These are phyloP conservation scores for Huiozyma naganishii DNA, from an alignment of 805 yeast genomes.

Conservation along the genomic window DNA sequence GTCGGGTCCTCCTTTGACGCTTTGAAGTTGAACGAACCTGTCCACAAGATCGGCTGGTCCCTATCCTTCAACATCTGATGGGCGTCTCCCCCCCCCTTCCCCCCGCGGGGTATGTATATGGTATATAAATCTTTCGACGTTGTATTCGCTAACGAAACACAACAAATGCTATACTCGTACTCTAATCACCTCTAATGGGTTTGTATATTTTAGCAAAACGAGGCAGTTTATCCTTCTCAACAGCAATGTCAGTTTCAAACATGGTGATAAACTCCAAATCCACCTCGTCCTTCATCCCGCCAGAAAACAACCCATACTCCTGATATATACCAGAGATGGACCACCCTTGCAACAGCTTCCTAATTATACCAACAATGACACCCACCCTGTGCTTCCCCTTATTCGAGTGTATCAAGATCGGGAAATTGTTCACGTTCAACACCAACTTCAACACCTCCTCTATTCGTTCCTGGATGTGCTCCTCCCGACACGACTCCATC, in stretches of 20 bases:
- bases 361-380: slow-evolving; percentile 79
- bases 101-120: neutral
- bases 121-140: neutral
- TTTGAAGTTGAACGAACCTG: slow-evolving; percentile 87
- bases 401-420: slow-evolving; percentile 82
- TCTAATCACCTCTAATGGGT: neutral
- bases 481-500: slow-evolving; percentile 68
- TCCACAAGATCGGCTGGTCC: slow-evolving; percentile 95
- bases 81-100: neutral
- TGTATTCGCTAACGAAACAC: too few relatives aligned
- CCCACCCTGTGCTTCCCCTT: slow-evolving; percentile 98
- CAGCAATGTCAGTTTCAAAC: slow-evolving; percentile 52
- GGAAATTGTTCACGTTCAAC: slow-evolving; percentile 61
- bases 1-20: slow-evolving; percentile 96
- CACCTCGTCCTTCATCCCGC: slow-evolving; percentile 77
- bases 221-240: slow-evolving; percentile 44
- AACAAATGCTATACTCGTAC: neutral
- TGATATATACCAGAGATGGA: slow-evolving; percentile 85
- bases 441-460: slow-evolving; percentile 46
- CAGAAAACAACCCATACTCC: slow-evolving; percentile 85
- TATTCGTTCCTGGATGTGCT: slow-evolving; percentile 50
- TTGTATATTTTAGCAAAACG: slow-evolving; percentile 40
- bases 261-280: slow-evolving; percentile 85
- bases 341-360: slow-evolving; percentile 88
- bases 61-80: slow-evolving; percentile 82